Percentiles rank a stretch among this genome's conserved stretches.
These are phyloP conservation scores for Paralagenidium karlingii DNA, from an alignment of 352 stramenopile species.

Conservation along the genomic window DNA sequence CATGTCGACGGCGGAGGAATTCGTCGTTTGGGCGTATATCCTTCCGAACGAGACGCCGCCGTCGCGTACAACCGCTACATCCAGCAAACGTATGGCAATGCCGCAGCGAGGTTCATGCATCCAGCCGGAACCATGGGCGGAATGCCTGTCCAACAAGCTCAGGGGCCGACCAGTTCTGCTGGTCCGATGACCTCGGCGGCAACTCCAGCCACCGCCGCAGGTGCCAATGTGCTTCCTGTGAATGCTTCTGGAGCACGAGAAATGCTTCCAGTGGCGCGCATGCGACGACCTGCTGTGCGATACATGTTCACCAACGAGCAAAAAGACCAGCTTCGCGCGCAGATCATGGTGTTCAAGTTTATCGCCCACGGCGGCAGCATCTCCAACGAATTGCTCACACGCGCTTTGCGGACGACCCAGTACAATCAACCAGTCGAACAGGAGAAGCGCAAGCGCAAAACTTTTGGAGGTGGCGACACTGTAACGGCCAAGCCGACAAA, in stretches of 20 bases:
- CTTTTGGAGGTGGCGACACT: constrained; percentile 34
- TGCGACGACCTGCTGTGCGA: constrained; percentile 25
- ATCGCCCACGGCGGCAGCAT: constrained; percentile 68
- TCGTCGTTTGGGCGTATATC: constrained; percentile 56
- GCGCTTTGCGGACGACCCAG: constrained; percentile 53
- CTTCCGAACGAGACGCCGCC: constrained; percentile 61
- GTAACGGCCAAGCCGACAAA: constrained; percentile 42
- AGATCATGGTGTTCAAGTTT: constrained; percentile 89
- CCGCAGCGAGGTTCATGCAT: constrained; percentile 78
- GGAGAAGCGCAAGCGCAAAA: constrained; percentile 60
- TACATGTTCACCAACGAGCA: constrained; percentile 68
- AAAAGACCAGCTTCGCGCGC: constrained; percentile 78
- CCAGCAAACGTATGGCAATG: constrained; percentile 69
- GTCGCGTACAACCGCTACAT: constrained; percentile 82
- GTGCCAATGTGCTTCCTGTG: constrained; percentile 20
- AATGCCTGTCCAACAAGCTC: constrained; percentile 4
- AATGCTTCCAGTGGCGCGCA: constrained; percentile 34
- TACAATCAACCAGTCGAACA: constrained; percentile 37
- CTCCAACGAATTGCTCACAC: constrained; percentile 53
- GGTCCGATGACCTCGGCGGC: no score
- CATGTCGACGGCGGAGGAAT: constrained; percentile 73
- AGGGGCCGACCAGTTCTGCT: neutral
- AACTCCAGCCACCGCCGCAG: neutral
- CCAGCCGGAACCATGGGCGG: constrained; percentile 25
- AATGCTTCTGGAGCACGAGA: constrained; percentile 32